A percentile compares a stretch with the other conserved stretches of the same genome.
phyloP scores from a whole-genome alignment of 2,329 filamentous ascomycete species.

The Ambrosiella cleistominuta region DNA sequence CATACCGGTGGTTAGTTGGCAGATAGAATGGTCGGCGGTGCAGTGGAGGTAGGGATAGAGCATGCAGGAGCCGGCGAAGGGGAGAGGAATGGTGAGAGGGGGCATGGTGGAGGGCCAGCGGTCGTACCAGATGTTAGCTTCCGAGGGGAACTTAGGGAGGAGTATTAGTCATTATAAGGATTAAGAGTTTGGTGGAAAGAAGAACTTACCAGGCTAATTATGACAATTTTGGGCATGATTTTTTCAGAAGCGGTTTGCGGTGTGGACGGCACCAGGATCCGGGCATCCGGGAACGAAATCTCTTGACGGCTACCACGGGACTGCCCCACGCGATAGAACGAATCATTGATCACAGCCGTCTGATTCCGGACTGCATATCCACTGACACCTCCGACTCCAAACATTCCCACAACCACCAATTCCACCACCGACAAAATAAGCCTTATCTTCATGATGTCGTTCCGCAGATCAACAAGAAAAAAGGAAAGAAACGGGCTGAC shows the following conservation, averaged over 20 bases:
- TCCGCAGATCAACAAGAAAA: too few species aligned
- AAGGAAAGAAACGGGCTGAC: too few species aligned
- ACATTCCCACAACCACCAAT: too few species aligned
- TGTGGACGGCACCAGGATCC: background rate
- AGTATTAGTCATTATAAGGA: background rate
- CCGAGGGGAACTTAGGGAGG: conserved; percentile 37
- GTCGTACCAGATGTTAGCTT: conserved; percentile 43
- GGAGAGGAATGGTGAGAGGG: conserved; percentile 38
- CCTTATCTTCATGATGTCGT: too few species aligned
- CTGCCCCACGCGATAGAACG: background rate
- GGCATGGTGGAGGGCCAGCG: conserved; percentile 32
- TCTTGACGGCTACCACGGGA: background rate
- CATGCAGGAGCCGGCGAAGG: conserved; percentile 45
- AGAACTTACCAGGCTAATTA: conserved; percentile 40
- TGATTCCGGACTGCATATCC: conserved; percentile 2
- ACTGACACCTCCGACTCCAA: background rate
- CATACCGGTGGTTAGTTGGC: conserved; percentile 52
- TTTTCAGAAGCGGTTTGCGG: conserved; percentile 9
- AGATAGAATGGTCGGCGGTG: conserved; percentile 40
- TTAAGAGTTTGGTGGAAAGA: background rate
- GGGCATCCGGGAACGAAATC: background rate
- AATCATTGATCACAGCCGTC: background rate
- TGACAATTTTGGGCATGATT: conserved; percentile 41
- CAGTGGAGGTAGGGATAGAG: conserved; percentile 49
- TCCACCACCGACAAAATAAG: too few species aligned